Base-by-base conservation (phyloP, 257 asterid genomes). In the Voacanga thouarsii region DNA sequence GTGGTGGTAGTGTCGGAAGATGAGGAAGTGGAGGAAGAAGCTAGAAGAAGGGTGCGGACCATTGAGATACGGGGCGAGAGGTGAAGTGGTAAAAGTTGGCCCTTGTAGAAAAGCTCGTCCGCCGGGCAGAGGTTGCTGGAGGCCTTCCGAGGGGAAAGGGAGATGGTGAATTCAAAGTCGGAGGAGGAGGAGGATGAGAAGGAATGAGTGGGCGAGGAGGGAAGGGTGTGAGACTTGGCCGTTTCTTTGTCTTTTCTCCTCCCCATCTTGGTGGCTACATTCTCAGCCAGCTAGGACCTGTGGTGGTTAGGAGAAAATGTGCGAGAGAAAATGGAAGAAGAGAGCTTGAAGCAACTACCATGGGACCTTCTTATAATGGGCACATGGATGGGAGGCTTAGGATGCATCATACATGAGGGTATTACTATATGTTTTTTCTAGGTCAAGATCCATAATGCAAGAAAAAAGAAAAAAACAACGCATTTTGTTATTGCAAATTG, bases 101-200 rank as follows among this genome's bases (percentile, higher is more conserved):
- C 98, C 47, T 92, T 94, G 91, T 94, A 92, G 88, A 94, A 94
- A 79, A 94, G 97, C 65, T 94, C 97, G 89, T 94, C 97, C 81
- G 97, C 97, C 41, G 97, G 92, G 85, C 96, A 88, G 77, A 89
- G 87, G 45, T 88, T 84, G 83, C 91, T 80, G 85, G 91, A 86
- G 59, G 82, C 70, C 60, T 89, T 89, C 24, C 92, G 80, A 0
- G 96, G 97, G 73, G 97, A 89, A 75, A 81, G 72, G 41, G 96
- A 85, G 63, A 90, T 82, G 80, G 96, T 86, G 92, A 94, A 94
- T 65, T 94, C 98, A 86, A 94, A 94, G 72, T 88, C 92, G 64
- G 98, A 92, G 66, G 97, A 89, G 59, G 96, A 90, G 6, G 91
- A 84, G 28, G 84, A 61, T 30, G 88, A 83, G 56, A 60, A 81